Evolutionary conservation across 2,329 filamentous ascomycete genomes (phyloP).

Genomic region (Cladophialophora carrionii): DNA sequence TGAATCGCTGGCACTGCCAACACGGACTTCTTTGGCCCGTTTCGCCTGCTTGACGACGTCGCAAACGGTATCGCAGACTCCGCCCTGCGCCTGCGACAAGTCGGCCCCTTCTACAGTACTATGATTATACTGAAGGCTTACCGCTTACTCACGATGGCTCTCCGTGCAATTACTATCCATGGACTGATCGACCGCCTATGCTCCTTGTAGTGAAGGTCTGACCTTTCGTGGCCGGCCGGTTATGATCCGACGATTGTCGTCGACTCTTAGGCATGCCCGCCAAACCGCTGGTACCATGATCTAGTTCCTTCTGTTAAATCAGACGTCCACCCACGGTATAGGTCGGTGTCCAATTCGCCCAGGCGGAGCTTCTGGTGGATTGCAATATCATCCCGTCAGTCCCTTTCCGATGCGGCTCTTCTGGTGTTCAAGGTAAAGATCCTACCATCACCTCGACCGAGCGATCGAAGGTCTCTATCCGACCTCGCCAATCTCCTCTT

Average conservation of each 20-base stretch:
- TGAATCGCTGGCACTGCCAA: conserved; percentile 8
- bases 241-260: conserved; percentile 4
- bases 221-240: conserved; percentile 1
- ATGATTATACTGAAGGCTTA: conserved; percentile 21
- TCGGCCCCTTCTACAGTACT: conserved; percentile 17
- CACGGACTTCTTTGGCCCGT: conserved; percentile 8
- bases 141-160: conserved; percentile 13
- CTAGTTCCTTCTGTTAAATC: background rate
- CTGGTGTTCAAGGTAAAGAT: background rate
- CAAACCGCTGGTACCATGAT: background rate
- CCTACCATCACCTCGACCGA: background rate
- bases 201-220: conserved; percentile 7
- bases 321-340: conserved; percentile 4
- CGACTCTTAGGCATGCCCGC: background rate
- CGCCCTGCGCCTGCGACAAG: conserved; percentile 5
- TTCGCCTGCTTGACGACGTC: conserved; percentile 3
- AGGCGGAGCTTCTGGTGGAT: background rate
- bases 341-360: background rate
- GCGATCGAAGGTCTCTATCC: background rate
- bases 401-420: background rate
- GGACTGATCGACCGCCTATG: conserved; percentile 6
- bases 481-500: background rate
- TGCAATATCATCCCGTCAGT: background rate
- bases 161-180: conserved; percentile 9
- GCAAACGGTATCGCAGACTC: conserved; percentile 5